Evolutionary conservation across 768 basidiomycete species (phyloP).

Genomic region (Amanita inopinata): DNA sequence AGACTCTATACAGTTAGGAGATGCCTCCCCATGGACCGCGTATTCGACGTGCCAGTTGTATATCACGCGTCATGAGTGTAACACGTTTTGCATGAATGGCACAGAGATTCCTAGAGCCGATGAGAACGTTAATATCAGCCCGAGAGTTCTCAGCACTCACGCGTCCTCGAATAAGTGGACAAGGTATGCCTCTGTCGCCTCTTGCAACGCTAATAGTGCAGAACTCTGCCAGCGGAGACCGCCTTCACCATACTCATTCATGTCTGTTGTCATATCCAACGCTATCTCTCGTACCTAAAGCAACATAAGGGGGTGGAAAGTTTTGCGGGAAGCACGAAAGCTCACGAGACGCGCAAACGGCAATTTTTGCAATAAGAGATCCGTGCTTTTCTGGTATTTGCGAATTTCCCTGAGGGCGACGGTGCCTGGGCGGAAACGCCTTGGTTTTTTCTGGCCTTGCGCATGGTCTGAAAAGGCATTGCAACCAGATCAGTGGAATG

Average conservation of each 20-base stretch:
- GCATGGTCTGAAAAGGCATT: neutral
- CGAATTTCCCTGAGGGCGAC: slow-evolving; percentile 87
- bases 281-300: slow-evolving; percentile 91
- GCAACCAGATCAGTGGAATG: neutral
- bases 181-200: slow-evolving; percentile 91
- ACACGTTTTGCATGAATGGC: slow-evolving; percentile 98
- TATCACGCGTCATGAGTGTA: slow-evolving; percentile 95
- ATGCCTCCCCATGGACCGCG: slow-evolving; percentile 83
- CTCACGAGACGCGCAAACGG: slow-evolving; percentile 89
- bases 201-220: slow-evolving; percentile 88
- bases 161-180: slow-evolving; percentile 98
- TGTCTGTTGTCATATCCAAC: slow-evolving; percentile 76
- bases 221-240: slow-evolving; percentile 91
- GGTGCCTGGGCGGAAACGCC: slow-evolving; percentile 83
- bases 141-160: slow-evolving; percentile 42
- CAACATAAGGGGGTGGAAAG: neutral
- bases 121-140: slow-evolving; percentile 7
- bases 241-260: slow-evolving; percentile 47
- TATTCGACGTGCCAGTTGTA: slow-evolving; percentile 92
- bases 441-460: slow-evolving; percentile 31
- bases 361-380: slow-evolving; percentile 76
- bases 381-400: slow-evolving; percentile 90
- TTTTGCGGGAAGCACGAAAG: slow-evolving; percentile 12
- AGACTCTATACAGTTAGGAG: too few relatives aligned
- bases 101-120: slow-evolving; percentile 70